Conservation (phyloP, 1,284 basidiomycete genomes). For the Vanrija pseudolonga region DNA sequence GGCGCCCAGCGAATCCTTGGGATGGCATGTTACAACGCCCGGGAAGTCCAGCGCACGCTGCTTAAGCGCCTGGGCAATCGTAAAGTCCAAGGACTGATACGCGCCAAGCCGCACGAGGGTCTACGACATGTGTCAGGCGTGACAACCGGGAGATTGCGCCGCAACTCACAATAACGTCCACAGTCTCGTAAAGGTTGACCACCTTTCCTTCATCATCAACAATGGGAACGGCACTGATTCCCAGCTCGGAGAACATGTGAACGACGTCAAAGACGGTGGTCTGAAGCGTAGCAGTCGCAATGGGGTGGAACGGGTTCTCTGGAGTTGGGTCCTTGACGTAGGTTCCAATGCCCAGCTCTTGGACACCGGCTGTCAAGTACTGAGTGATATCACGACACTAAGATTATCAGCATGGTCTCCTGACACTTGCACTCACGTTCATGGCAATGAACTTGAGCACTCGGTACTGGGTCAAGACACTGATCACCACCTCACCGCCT, state of each 20-base stretch:
- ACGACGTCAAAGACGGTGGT: conserved; percentile 98
- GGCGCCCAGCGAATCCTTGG: conserved; percentile 87
- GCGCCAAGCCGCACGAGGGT: conserved; percentile 91
- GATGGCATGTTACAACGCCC: conserved; percentile 93
- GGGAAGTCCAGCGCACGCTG: conserved; percentile 90
- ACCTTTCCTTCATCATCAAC: conserved; percentile 90
- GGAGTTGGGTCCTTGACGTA: conserved; percentile 58
- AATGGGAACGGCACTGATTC: conserved; percentile 96
- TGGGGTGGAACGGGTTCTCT: conserved; percentile 72
- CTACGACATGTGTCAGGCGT: conserved; percentile 50
- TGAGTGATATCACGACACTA: conserved; percentile 49
- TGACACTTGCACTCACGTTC: conserved; percentile 63
- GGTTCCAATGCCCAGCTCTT: conserved; percentile 87
- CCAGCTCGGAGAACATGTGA: conserved; percentile 94
- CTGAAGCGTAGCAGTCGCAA: conserved; percentile 84
- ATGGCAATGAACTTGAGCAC: conserved; percentile 98
- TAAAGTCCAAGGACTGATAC: conserved; percentile 90
- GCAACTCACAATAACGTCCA: conserved; percentile 88
- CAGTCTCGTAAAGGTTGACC: conserved; percentile 95
- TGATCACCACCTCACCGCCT: conserved; percentile 90
- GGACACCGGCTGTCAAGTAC: conserved; percentile 57
- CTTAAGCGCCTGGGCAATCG: conserved; percentile 88
- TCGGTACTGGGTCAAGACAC: conserved; percentile 94
- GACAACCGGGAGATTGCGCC: background rate
- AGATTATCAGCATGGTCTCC: background rate